Percentiles rank a stretch among this genome's conserved stretches.
Conservation (phyloP, 176 grass and related monocot genomes). For the Aegilops bicornis region DNA sequence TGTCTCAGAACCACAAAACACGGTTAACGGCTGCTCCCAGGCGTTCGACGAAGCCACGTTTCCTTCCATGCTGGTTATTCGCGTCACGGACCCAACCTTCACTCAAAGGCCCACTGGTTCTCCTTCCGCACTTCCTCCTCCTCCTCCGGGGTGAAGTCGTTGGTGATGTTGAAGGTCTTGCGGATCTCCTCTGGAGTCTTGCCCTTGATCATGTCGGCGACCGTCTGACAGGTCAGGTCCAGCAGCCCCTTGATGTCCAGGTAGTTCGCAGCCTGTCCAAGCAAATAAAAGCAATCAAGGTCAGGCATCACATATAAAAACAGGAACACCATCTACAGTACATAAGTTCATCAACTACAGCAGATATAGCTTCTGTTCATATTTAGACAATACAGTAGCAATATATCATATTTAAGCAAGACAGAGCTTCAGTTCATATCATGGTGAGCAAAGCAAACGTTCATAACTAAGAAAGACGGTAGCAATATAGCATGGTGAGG, state of each 20-base stretch:
- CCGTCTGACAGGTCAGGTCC: constrained; percentile 53
- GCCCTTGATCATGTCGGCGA: constrained; percentile 60
- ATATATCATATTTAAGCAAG: background rate
- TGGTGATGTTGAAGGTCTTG: constrained; percentile 55
- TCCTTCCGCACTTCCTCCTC: constrained; percentile 58
- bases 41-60: background rate
- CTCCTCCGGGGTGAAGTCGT: constrained; percentile 47
- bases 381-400: background rate
- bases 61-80: background rate
- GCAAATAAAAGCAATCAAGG: background rate
- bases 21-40: constrained; percentile 21
- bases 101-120: constrained; percentile 67
- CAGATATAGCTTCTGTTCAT: background rate
- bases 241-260: constrained; percentile 48
- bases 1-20: background rate
- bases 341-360: background rate
- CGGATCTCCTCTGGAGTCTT: constrained; percentile 59
- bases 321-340: background rate
- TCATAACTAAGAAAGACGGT: background rate
- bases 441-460: too few relatives aligned
- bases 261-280: constrained; percentile 54
- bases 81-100: background rate
- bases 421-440: background rate
- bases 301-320: background rate
- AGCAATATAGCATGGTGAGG: background rate